phyloP scores from a whole-genome alignment of 208 protist species.

The Leishmania gerbilli region DNA sequence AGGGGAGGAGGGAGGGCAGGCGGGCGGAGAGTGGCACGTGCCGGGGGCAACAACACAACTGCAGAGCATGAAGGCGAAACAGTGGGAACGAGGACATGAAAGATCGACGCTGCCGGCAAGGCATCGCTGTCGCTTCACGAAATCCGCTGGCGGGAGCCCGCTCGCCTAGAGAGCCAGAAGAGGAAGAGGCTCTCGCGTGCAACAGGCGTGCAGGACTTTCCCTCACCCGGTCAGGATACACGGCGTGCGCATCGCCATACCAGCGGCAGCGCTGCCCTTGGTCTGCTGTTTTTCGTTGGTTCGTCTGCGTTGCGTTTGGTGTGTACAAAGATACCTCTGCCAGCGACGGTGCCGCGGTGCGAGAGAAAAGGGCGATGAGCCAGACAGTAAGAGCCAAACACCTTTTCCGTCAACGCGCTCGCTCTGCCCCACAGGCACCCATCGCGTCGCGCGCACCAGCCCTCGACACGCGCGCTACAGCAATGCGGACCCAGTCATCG shows the following conservation, averaged over 20 bases:
- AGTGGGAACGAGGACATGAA: neutral
- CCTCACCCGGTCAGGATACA: neutral
- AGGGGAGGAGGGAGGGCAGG: conserved; percentile 1
- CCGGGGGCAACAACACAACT: neutral
- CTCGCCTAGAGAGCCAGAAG: neutral
- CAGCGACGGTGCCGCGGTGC: neutral
- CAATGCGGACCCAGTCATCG: neutral
- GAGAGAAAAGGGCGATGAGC: neutral
- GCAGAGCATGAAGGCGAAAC: neutral
- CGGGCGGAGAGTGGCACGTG: neutral
- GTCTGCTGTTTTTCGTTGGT: neutral
- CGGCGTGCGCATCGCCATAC: neutral
- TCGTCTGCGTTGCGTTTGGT: neutral
- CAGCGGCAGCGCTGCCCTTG: neutral
- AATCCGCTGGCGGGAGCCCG: neutral
- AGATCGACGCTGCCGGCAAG: neutral
- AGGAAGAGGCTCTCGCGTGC: neutral
- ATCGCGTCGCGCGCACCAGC: neutral
- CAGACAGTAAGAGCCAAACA: neutral
- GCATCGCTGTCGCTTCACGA: neutral
- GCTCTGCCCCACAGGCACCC: neutral
- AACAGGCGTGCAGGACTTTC: neutral
- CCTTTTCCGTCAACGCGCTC: neutral
- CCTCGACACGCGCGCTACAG: neutral
- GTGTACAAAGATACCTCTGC: neutral